A percentile compares a stretch with the other conserved stretches of the same genome.
These are phyloP conservation scores for Batrachochytrium dendrobatidis DNA, from an alignment of 371 early-diverging fungal genomes.

Conservation along the genomic window DNA sequence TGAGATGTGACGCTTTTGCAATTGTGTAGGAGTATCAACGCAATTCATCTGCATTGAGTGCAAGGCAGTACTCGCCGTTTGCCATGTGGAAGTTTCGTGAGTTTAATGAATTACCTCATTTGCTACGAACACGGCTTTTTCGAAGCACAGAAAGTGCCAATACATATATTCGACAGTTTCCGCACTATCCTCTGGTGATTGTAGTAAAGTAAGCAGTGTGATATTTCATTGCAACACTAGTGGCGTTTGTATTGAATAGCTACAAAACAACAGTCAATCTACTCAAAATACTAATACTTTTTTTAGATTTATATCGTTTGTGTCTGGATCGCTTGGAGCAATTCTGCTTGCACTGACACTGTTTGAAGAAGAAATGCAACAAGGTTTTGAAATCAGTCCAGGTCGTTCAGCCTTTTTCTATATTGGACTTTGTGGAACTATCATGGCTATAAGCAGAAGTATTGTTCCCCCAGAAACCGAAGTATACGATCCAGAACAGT, in stretches of 20 bases:
- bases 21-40: conserved; percentile 68
- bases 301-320: conserved; percentile 75
- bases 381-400: conserved; percentile 83
- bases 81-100: conserved; percentile 91
- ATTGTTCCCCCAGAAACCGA: conserved; percentile 78
- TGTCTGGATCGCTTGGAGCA: conserved; percentile 84
- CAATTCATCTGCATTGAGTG: conserved; percentile 74
- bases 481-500: conserved; percentile 71
- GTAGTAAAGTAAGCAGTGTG: conserved; percentile 55
- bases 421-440: conserved; percentile 78
- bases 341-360: conserved; percentile 74
- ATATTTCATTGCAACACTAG: not conserved
- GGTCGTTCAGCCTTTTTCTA: conserved; percentile 84
- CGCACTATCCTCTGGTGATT: conserved; percentile 69
- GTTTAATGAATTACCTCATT: conserved; percentile 93
- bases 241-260: not conserved
- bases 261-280: no score
- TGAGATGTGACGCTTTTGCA: not conserved
- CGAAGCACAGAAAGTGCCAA: conserved; percentile 63
- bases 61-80: conserved; percentile 76
- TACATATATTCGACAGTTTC: conserved; percentile 83
- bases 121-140: conserved; percentile 70
- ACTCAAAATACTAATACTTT: not conserved
- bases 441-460: conserved; percentile 73
- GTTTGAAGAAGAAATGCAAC: conserved; percentile 77